phyloP scores from a whole-genome alignment of 148 eudicot species.

The Agrostemma githago region DNA sequence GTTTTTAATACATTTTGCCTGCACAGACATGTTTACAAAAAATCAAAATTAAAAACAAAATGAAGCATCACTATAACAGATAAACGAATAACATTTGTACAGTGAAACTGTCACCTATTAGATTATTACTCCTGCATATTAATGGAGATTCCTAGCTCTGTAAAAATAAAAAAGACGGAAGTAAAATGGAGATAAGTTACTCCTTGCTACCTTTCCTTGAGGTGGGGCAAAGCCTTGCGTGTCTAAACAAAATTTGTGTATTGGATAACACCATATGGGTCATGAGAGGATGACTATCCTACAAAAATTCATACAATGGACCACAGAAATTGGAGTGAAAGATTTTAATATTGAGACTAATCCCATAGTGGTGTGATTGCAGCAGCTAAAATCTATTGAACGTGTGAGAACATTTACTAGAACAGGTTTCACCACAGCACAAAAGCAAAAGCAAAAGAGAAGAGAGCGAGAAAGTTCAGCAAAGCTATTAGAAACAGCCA shows the following conservation, averaged over 20 bases:
- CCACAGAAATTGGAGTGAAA: neutral
- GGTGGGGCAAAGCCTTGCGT: neutral
- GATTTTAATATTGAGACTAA: neutral
- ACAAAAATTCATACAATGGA: neutral
- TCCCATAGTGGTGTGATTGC: neutral
- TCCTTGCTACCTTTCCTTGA: neutral
- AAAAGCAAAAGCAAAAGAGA: too few species aligned
- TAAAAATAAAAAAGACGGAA: neutral
- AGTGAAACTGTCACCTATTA: neutral
- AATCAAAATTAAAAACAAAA: neutral
- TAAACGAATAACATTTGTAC: neutral
- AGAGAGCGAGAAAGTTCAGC: too few species aligned
- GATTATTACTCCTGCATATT: neutral
- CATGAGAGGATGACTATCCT: neutral
- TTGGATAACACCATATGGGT: neutral
- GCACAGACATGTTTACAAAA: constrained; percentile 19
- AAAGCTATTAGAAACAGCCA: too few species aligned
- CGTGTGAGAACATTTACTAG: neutral
- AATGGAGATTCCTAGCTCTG: neutral
- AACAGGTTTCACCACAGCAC: too few species aligned
- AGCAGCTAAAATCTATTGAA: neutral
- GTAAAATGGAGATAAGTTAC: neutral
- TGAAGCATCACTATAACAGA: neutral
- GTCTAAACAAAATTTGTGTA: neutral
- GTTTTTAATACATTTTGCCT: constrained; percentile 60